These are phyloP conservation scores for Xanthoconium purpureum DNA, from an alignment of 768 basidiomycete genomes.

Conservation along the genomic window DNA sequence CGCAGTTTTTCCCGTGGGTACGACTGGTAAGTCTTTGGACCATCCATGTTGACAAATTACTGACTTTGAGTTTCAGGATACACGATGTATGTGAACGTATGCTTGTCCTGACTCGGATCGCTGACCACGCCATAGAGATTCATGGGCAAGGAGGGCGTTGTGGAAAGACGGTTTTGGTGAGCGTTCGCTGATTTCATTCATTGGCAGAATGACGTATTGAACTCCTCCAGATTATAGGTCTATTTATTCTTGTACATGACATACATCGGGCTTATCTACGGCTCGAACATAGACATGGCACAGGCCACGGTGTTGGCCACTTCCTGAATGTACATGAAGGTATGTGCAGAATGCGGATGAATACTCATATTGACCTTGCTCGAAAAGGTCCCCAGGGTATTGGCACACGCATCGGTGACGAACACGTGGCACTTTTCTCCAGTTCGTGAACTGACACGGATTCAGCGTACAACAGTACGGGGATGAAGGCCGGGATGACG, in stretches of 20 bases:
- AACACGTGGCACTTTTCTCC: background rate
- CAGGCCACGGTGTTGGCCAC: constrained; percentile 93
- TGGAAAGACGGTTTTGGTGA: constrained; percentile 88
- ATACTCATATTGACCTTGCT: background rate
- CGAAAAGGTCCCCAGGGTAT: constrained; percentile 54
- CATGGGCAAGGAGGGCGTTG: constrained; percentile 71
- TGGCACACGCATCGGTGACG: constrained; percentile 39
- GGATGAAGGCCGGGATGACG: constrained; percentile 83
- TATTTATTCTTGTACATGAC: background rate
- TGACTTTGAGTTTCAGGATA: constrained; percentile 41
- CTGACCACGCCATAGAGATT: constrained; percentile 50
- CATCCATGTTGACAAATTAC: background rate
- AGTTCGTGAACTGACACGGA: constrained; percentile 1
- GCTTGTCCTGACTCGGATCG: background rate
- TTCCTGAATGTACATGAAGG: constrained; percentile 94
- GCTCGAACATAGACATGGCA: constrained; percentile 63
- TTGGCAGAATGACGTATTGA: background rate
- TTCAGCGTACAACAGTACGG: constrained; percentile 62
- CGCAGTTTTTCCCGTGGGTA: constrained; percentile 77
- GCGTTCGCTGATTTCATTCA: constrained; percentile 11
- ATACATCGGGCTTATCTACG: constrained; percentile 2
- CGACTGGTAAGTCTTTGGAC: constrained; percentile 49
- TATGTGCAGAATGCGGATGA: constrained; percentile 9
- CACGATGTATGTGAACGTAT: constrained; percentile 42
- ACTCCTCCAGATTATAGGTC: constrained; percentile 54